phyloP scores from a whole-genome alignment of 805 yeast genomes.

The Ogataea saltuana region DNA sequence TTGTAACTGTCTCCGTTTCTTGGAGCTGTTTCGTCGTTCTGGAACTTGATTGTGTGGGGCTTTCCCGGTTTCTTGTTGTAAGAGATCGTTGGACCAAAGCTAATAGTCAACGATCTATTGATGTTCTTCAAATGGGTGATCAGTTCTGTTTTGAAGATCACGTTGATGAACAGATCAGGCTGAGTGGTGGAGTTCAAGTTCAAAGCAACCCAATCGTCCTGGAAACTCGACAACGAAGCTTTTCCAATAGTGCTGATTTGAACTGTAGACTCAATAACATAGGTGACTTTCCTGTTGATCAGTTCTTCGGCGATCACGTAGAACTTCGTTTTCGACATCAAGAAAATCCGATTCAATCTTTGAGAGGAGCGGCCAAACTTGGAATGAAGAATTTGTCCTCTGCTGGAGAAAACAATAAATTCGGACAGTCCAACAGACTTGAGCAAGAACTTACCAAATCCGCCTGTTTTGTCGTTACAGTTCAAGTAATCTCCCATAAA shows the following conservation, averaged over 20 bases:
- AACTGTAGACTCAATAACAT: constrained; percentile 63
- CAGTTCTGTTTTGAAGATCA: constrained; percentile 87
- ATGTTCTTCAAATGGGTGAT: constrained; percentile 68
- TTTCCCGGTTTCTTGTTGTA: constrained; percentile 92
- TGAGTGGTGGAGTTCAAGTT: constrained; percentile 52
- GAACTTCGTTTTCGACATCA: constrained; percentile 63
- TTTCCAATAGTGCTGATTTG: constrained; percentile 59
- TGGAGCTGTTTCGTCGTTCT: constrained; percentile 64
- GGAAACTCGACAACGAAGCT: constrained; percentile 69
- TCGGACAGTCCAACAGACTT: constrained; percentile 71
- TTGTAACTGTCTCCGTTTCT: constrained; percentile 72
- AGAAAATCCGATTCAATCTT: constrained; percentile 68
- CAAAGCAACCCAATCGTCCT: constrained; percentile 92
- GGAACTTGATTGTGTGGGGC: constrained; percentile 69
- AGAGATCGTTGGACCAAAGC: constrained; percentile 68
- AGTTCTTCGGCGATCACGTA: constrained; percentile 74
- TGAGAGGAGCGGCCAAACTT: constrained; percentile 93
- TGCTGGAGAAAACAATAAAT: constrained; percentile 69
- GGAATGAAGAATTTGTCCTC: constrained; percentile 78
- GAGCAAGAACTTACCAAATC: constrained; percentile 74
- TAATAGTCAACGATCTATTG: constrained; percentile 58
- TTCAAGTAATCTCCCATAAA: constrained; percentile 93
- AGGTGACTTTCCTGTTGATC: constrained; percentile 52
- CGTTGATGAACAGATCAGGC: constrained; percentile 80
- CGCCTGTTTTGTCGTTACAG: constrained; percentile 69